These are phyloP conservation scores for Conringia planisiliqua DNA, from an alignment of 345 rosid species.

Conservation along the genomic window DNA sequence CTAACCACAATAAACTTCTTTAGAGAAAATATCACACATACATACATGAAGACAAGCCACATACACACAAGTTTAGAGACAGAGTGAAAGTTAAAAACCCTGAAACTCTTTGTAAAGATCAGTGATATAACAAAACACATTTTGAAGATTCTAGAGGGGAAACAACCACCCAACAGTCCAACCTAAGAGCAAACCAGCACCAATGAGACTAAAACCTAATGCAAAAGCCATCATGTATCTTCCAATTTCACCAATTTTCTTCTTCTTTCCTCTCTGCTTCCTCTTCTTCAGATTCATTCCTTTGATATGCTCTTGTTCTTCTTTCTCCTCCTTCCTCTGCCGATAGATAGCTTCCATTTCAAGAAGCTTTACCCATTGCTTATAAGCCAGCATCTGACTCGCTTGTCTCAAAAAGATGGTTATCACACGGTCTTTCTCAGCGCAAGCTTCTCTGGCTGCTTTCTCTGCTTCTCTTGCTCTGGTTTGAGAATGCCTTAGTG, in stretches of 20 bases:
- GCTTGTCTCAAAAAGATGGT: constrained; percentile 87
- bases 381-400: constrained; percentile 83
- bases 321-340: constrained; percentile 41
- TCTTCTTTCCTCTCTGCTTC: constrained; percentile 37
- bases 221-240: constrained; percentile 66
- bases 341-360: constrained; percentile 67
- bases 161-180: constrained; percentile 96
- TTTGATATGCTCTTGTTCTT: constrained; percentile 6
- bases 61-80: neutral
- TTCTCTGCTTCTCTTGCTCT: constrained; percentile 97
- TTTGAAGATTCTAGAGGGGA: constrained; percentile 39
- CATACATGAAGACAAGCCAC: constrained; percentile 8
- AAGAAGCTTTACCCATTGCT: constrained; percentile 84
- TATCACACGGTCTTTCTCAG: constrained; percentile 76
- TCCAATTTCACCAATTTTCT: constrained; percentile 33
- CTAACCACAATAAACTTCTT: neutral
- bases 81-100: neutral
- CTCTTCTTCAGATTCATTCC: constrained; percentile 28
- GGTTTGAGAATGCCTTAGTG: constrained; percentile 88
- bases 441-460: constrained; percentile 64
- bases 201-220: constrained; percentile 74
- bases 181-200: constrained; percentile 87
- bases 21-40: neutral
- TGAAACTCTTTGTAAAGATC: neutral
- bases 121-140: constrained; percentile 8